These are phyloP conservation scores for Potentilla sterilis DNA, from an alignment of 306 rosid genomes.

Conservation along the genomic window DNA sequence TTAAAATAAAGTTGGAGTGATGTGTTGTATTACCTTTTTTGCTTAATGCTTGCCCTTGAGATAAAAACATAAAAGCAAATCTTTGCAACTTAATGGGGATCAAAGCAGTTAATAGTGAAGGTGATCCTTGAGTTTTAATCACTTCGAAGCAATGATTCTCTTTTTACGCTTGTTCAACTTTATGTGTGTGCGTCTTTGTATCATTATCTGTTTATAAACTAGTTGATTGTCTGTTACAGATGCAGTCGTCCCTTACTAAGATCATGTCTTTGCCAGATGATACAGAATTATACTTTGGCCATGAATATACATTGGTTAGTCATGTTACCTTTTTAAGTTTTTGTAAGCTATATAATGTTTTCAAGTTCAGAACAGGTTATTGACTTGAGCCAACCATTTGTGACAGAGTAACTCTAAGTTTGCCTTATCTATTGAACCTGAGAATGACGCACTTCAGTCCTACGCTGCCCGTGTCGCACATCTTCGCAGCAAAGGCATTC, in stretches of 20 bases:
- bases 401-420: conserved; percentile 83
- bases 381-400: conserved; percentile 31
- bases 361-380: background rate
- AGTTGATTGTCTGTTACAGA: conserved; percentile 46
- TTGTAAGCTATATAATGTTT: conserved; percentile 18
- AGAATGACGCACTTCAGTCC: conserved; percentile 77
- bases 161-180: background rate
- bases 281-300: conserved; percentile 81
- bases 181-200: background rate
- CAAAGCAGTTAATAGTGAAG: background rate
- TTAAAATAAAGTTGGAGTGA: background rate
- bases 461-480: conserved; percentile 68
- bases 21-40: background rate
- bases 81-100: background rate
- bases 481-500: conserved; percentile 73
- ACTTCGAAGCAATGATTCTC: background rate
- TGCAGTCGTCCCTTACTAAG: conserved; percentile 75
- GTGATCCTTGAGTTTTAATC: background rate
- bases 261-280: conserved; percentile 70
- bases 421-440: conserved; percentile 82
- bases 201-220: background rate
- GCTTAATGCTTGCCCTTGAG: background rate
- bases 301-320: conserved; percentile 82
- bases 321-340: conserved; percentile 7
- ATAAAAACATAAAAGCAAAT: background rate